Evolutionary conservation across 331 rosid genomes (phyloP).

Genomic region (Acacia pycnantha): DNA sequence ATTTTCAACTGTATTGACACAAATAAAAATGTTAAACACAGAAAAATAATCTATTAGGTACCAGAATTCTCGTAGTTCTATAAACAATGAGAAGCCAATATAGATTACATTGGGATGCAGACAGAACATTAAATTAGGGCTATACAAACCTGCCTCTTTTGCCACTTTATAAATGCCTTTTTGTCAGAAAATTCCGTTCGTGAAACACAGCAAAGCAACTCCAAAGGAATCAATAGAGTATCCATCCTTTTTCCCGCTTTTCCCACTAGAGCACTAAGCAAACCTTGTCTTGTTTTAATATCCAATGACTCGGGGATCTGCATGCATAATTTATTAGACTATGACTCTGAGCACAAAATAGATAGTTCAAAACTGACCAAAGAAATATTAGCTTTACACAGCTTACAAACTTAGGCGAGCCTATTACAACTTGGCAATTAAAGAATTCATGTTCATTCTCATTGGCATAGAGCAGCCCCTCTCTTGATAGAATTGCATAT

Average conservation of each 20-base stretch:
- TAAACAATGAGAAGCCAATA: slow-evolving; percentile 21
- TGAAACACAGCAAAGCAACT: slow-evolving; percentile 81
- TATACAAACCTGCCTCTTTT: slow-evolving; percentile 88
- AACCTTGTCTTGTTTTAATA: slow-evolving; percentile 88
- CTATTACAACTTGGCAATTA: slow-evolving; percentile 23
- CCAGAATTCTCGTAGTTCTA: slow-evolving; percentile 27
- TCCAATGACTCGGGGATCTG: slow-evolving; percentile 91
- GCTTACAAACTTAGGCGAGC: slow-evolving; percentile 17
- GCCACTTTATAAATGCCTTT: slow-evolving; percentile 93
- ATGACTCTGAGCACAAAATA: slow-evolving; percentile 23
- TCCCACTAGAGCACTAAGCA: slow-evolving; percentile 89
- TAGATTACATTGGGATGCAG: slow-evolving; percentile 8
- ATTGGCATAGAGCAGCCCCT: background rate
- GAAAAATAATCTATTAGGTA: slow-evolving; percentile 1
- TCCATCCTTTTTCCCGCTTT: slow-evolving; percentile 98
- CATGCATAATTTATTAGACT: slow-evolving; percentile 21
- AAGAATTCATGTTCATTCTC: background rate
- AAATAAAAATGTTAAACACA: slow-evolving; percentile 31
- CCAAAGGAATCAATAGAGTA: slow-evolving; percentile 86
- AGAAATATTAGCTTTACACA: slow-evolving; percentile 9
- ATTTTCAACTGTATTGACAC: slow-evolving; percentile 66
- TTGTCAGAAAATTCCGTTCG: slow-evolving; percentile 97
- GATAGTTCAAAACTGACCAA: slow-evolving; percentile 14
- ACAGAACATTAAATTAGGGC: slow-evolving; percentile 13
- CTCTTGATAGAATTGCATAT: background rate